These are phyloP conservation scores for Circinella umbellata DNA, from an alignment of 371 early-diverging fungal species.

Conservation along the genomic window DNA sequence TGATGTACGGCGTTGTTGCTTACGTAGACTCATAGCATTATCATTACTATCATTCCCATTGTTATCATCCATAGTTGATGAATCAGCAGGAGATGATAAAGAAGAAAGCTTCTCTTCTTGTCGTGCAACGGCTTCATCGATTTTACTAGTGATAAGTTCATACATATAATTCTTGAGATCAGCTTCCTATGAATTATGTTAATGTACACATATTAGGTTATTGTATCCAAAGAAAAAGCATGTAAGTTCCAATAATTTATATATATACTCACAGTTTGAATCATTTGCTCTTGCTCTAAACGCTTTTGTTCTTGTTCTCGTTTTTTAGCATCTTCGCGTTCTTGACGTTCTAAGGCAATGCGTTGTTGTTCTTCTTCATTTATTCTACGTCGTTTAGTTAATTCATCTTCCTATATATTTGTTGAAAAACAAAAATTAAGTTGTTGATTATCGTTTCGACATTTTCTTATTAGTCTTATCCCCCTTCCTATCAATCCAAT, in stretches of 20 bases:
- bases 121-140: background rate
- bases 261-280: background rate
- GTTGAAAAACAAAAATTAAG: background rate
- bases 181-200: background rate
- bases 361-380: slow-evolving; percentile 4
- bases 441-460: too few species aligned
- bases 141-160: slow-evolving; percentile 1
- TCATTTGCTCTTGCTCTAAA: background rate
- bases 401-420: slow-evolving; percentile 7
- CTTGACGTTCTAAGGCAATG: background rate
- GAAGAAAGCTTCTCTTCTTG: background rate
- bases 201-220: background rate
- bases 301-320: background rate
- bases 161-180: slow-evolving; percentile 8
- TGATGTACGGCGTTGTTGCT: slow-evolving; percentile 8
- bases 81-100: background rate
- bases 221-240: background rate
- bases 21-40: too few species aligned
- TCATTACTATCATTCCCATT: too few species aligned
- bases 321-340: background rate
- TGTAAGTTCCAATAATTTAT: background rate
- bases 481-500: too few species aligned
- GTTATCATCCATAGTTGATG: too few species aligned
- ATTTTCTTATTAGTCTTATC: too few species aligned
- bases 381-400: slow-evolving; percentile 4